These are phyloP conservation scores for Balansia obtecta DNA, from an alignment of 2,329 filamentous ascomycete species.

Conservation along the genomic window DNA sequence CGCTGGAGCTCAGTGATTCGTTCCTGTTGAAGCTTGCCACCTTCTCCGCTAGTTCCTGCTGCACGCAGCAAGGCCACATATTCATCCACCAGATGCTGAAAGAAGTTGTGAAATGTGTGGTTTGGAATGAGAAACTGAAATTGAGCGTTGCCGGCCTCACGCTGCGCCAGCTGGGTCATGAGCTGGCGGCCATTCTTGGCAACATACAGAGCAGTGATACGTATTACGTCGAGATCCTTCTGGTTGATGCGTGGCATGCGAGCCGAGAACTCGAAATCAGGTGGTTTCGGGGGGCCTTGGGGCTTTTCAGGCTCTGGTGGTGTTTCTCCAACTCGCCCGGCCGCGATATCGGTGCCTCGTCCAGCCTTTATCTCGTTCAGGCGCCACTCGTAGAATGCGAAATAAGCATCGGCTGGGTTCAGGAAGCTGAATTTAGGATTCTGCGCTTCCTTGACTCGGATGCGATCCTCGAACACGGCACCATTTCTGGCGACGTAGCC, in stretches of 20 bases:
- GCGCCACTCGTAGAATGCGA: constrained; percentile 83
- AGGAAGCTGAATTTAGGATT: constrained; percentile 93
- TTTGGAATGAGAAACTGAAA: constrained; percentile 94
- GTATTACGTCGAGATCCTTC: constrained; percentile 67
- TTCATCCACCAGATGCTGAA: constrained; percentile 83
- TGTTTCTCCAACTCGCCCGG: constrained; percentile 57
- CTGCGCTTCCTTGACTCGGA: constrained; percentile 70
- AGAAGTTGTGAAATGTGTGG: constrained; percentile 93
- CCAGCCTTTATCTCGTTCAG: constrained; percentile 76
- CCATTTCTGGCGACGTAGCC: constrained; percentile 71
- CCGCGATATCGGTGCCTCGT: constrained; percentile 64
- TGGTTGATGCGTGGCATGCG: constrained; percentile 96
- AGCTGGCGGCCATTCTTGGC: constrained; percentile 88
- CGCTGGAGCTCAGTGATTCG: constrained; percentile 60
- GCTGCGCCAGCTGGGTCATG: constrained; percentile 79
- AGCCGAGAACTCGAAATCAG: constrained; percentile 85
- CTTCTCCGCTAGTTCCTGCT: constrained; percentile 52
- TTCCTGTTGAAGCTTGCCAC: constrained; percentile 57
- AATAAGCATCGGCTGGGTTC: constrained; percentile 67
- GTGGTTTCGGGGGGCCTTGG: constrained; percentile 71
- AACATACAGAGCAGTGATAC: constrained; percentile 78
- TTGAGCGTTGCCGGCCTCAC: constrained; percentile 81
- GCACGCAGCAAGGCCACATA: constrained; percentile 69
- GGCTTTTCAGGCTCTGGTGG: constrained; percentile 47
- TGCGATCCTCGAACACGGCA: constrained; percentile 63